A percentile compares a stretch with the other conserved stretches of the same genome.
Conservation (phyloP, 768 basidiomycete species). For the Lentinus tigrinus region DNA sequence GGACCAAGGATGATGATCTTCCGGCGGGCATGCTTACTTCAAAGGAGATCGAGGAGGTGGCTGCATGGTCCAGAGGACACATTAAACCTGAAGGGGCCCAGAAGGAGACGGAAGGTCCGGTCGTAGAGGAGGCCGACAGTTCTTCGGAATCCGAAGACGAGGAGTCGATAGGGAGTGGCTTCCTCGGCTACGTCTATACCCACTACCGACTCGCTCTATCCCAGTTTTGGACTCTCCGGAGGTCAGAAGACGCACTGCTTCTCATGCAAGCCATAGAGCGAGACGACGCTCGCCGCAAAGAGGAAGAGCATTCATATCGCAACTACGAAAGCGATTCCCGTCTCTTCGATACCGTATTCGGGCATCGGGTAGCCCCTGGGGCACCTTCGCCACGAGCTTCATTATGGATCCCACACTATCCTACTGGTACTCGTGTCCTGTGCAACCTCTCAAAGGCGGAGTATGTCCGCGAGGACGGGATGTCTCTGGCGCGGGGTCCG, state of each 20-base stretch:
- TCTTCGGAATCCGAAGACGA: too few relatives aligned
- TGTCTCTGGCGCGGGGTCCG: background rate
- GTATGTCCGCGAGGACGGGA: background rate
- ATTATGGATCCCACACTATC: background rate
- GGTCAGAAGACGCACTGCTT: too few relatives aligned
- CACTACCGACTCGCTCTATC: too few relatives aligned
- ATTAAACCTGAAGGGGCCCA: background rate
- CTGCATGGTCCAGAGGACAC: background rate
- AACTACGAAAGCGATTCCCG: background rate
- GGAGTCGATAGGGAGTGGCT: too few relatives aligned
- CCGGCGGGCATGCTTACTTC: background rate
- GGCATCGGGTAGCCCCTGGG: background rate
- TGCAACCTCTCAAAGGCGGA: conserved; percentile 3
- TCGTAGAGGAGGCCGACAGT: background rate
- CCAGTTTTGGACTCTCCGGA: too few relatives aligned
- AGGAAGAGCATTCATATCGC: too few relatives aligned
- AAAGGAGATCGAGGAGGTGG: background rate
- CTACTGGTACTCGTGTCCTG: background rate
- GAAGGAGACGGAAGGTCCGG: background rate
- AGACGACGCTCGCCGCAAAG: too few relatives aligned
- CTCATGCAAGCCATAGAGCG: too few relatives aligned
- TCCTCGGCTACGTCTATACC: too few relatives aligned
- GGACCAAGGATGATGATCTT: background rate
- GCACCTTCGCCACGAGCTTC: too few relatives aligned
- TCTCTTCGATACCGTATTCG: background rate